Percentiles rank a stretch among this genome's conserved stretches.
These are phyloP conservation scores for Lipomyces yamadae DNA, from an alignment of 805 yeast species.

Conservation along the genomic window DNA sequence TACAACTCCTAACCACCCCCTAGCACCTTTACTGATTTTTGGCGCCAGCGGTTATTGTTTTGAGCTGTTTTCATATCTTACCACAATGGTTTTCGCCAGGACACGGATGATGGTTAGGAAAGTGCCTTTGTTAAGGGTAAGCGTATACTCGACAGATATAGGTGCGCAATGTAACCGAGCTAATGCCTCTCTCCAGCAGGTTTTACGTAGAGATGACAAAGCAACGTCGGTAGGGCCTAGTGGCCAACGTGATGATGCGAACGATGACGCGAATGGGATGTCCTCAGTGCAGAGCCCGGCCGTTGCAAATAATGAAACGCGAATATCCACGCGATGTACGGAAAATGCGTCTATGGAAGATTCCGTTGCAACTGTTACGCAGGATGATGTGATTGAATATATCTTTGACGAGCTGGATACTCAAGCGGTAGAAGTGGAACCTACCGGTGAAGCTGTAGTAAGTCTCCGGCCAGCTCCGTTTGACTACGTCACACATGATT, in stretches of 20 bases:
- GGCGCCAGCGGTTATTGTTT: neutral
- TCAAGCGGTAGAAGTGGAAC: neutral
- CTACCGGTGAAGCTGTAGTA: neutral
- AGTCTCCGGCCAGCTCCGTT: neutral
- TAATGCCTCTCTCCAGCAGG: neutral
- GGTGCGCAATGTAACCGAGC: neutral
- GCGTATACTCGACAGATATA: neutral
- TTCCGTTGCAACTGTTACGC: neutral
- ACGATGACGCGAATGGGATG: neutral
- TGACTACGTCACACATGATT: neutral
- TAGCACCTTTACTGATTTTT: neutral
- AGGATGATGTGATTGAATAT: neutral
- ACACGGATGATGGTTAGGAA: neutral
- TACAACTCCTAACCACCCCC: neutral
- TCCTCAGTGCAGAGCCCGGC: neutral
- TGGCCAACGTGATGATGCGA: neutral
- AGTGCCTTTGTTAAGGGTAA: neutral
- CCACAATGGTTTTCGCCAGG: neutral
- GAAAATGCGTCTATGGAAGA: neutral
- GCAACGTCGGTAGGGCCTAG: neutral
- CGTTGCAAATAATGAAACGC: neutral
- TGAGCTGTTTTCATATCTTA: neutral
- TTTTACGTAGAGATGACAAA: neutral
- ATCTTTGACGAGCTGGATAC: neutral
- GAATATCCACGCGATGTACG: neutral